A percentile compares a stretch with the other conserved stretches of the same genome.
Evolutionary conservation across 108 stramenopile genomes (phyloP).

Genomic region (Asterionellopsis glacialis): DNA sequence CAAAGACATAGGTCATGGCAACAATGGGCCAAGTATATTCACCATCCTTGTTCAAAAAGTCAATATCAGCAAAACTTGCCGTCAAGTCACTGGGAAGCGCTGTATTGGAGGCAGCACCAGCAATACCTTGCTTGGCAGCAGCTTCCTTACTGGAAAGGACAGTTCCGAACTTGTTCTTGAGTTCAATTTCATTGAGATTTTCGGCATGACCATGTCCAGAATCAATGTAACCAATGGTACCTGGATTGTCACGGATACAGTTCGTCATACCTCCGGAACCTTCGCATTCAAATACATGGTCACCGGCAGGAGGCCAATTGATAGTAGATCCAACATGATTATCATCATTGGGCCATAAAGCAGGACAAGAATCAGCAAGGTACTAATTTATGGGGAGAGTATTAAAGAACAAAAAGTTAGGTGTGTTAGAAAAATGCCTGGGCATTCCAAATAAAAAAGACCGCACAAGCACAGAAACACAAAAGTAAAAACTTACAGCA

Average conservation of each 20-base stretch:
- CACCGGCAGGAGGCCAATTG: constrained; percentile 34
- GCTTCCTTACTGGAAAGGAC: constrained; percentile 54
- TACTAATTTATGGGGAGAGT: constrained; percentile 7
- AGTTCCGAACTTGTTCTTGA: constrained; percentile 57
- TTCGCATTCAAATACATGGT: constrained; percentile 32
- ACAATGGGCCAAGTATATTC: constrained; percentile 58
- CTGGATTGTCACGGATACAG: constrained; percentile 34
- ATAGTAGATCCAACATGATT: constrained; percentile 15
- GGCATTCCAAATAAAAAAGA: constrained; percentile 34
- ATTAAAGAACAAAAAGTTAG: background rate
- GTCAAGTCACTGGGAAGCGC: constrained; percentile 29
- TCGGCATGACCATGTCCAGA: constrained; percentile 73
- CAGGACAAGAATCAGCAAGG: constrained; percentile 18
- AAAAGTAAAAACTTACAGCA: constrained; percentile 8
- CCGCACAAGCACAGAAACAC: constrained; percentile 35
- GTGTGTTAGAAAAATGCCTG: too few relatives aligned
- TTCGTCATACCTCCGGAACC: constrained; percentile 48
- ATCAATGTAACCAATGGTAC: constrained; percentile 62
- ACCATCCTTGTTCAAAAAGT: constrained; percentile 38
- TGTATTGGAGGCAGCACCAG: constrained; percentile 33
- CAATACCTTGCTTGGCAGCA: constrained; percentile 47
- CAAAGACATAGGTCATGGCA: constrained; percentile 51
- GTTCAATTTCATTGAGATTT: constrained; percentile 55
- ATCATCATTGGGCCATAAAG: constrained; percentile 31
- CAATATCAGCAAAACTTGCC: constrained; percentile 9